Evolutionary conservation across 2,329 filamentous ascomycete genomes (phyloP), one percentile per base, ranked within the genome.

Genomic region (Phialemonium atrogriseum): DNA sequence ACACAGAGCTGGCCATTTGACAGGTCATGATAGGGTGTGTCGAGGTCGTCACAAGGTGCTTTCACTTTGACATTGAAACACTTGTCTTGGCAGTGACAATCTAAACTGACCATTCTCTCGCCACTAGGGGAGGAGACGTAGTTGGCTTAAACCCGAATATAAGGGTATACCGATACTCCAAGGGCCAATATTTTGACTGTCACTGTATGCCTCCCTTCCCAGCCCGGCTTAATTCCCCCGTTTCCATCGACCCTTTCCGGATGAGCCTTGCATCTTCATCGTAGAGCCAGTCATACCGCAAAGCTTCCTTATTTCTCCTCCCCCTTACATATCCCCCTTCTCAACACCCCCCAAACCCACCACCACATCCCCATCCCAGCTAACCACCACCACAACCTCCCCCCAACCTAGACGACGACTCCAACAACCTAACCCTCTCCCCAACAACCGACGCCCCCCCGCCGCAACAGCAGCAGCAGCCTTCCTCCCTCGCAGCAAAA

Each of bases 101-200:
- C 10, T n/a, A 11, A 10, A 22, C 16, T 30, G 21, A 27, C 25
- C n/a, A 22, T 18, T 27, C 27, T 22, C 14, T 30, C 26, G 33
- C 32, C 27, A 27, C 14, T 27, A 94, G 86, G 84, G 86, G 84
- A 35, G 87, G 87, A 17, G 71, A 86, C 30, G 76, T 84, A 1
- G 60, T 93, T n/a, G 87, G 87, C 0, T 59, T 95, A 37, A 94
- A 86, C 55, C 77, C 84, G 7, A 93, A 93, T 43, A 93, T 95
- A 34, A 71, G 89, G 20, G 75, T 95, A 18, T 95, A 95, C 59
- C 74, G 88, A 14, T 95, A 95, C 56, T 73, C 70, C 1, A 74
- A 80, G 42, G 85, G 84, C 0, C 87, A 95, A 52, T 94, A 88
- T 54, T 95, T 95, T 53, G 87, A 87, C 50, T 80, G 84, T 47